Evolutionary conservation across 306 rosid species (phyloP), one percentile per base, ranked within the genome.

Genomic region (Cicer arietinum): DNA sequence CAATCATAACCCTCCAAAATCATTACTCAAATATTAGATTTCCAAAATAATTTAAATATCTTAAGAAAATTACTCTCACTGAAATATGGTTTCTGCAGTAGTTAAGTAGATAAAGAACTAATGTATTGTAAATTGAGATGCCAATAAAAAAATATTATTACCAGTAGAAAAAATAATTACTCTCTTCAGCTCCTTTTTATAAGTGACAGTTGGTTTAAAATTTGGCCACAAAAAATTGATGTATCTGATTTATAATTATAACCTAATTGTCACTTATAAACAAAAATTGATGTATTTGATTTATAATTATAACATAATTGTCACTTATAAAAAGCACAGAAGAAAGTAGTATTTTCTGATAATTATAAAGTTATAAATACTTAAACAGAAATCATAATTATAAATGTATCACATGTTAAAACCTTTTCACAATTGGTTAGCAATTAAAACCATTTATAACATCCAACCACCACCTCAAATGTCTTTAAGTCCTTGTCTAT

Each of bases 1-100:
- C 51, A 73, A 69, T 68, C 57, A 69, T 54, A 42, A 14, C 20
- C 80, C 61, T 53, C 41, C 52, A 67, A 44, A 18, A 65, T 65
- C 37, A 42, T 10, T 65, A 1, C 11, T 41, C 51, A 9, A 35
- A 40, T 8, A 17, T 65, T 1, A 42, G 17, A 66, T 66, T 43
- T 5, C 16, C 5, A 64, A 64, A 7, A 16, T 64, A 41, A 7
- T 42, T 16, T 14, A 41, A n/a, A 64, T 6, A 14, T 64, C 25
- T 41, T 41, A 64, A 64, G 4, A 63, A 40, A 37, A 40, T 13
- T 61, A 57, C 41, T 25, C 35, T 59, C 0, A 56, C 39, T 56
- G n/a, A 56, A 18, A 56, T 10, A 56, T 56, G 39, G 39, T 56
- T n/a, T 50, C n/a, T 6, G 18, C 54, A 25, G 0, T 3, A 25